Conservation (phyloP, 2,329 filamentous ascomycete species). For the Pseudogymnoascus sp. region DNA sequence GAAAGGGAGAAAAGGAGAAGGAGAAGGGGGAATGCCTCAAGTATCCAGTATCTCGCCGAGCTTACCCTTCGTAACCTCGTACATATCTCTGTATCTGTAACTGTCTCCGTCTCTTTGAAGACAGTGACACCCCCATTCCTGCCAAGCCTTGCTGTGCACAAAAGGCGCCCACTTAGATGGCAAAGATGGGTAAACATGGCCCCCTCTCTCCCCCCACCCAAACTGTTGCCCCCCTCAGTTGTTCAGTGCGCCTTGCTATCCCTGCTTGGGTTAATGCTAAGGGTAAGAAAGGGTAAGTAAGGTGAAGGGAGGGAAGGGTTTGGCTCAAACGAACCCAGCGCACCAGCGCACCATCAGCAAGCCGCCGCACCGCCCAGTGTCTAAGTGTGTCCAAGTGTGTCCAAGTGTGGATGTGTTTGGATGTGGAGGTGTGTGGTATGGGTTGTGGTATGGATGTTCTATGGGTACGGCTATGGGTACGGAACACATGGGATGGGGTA, state of each 20-base stretch:
- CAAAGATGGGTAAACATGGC: neutral
- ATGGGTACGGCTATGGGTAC: neutral
- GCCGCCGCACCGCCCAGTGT: neutral
- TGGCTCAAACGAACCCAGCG: neutral
- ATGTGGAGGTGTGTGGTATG: neutral
- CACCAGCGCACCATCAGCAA: neutral
- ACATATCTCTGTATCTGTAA: neutral
- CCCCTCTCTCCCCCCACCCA: neutral
- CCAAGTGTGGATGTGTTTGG: neutral
- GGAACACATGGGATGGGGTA: neutral
- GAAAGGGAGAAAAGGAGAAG: neutral
- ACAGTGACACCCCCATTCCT: neutral
- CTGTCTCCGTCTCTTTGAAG: neutral
- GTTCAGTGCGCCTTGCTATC: neutral
- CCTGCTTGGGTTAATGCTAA: neutral
- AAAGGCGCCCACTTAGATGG: conserved; percentile 1
- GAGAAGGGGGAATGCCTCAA: neutral
- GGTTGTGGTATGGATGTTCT: neutral
- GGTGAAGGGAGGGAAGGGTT: neutral
- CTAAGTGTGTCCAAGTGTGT: neutral
- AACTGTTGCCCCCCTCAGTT: neutral
- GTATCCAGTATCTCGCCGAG: neutral
- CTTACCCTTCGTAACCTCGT: neutral
- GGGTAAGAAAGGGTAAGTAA: neutral
- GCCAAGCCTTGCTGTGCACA: neutral